Evolutionary conservation across 2,329 filamentous ascomycete species (phyloP), one percentile per base, ranked within the genome.

Genomic region (Colletotrichum liaoningense): DNA sequence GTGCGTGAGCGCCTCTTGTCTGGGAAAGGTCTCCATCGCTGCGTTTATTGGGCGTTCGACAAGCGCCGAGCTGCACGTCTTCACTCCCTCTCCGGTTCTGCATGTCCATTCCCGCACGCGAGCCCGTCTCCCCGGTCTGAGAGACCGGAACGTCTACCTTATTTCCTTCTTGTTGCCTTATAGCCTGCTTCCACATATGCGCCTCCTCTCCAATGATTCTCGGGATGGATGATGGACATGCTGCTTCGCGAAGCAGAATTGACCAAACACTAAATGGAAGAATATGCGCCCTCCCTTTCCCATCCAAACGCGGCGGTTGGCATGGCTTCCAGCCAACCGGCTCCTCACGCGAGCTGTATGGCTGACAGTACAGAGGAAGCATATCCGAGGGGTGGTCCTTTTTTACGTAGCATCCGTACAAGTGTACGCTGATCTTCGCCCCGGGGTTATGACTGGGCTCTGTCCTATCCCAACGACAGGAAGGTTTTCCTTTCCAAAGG

Each of bases 41-140:
- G 46, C 57, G 65, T 66, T 62, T 28, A 73, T 73, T 73, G 70
- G 70, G 30, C 56, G 56, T 22, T 56, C 55, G 26, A 26, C 59
- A 70, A 70, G 67, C 70, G 70, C 70, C 54, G 59, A 30, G 24
- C 55, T 65, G 70, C 60, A 57, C 35, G 56, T 35, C 57, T 65
- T 42, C 33, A 16, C 63, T 38, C 60, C 67, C 54, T 54, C 67
- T 49, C 56, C 26, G 46, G 60, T 16, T 30, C 67, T 42, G 49
- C 67, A 55, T 55, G 49, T 38, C 67, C 33, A 35, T 35, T 26
- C 35, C 59, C 55, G 63, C 63, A 35, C 30, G 30, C 49, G 55
- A 70, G 33, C 35, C 9, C 26, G 22, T 54, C 14, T 57, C 28
- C 62, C 52, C 33, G n/a, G 52, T 33, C 33, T 68, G 67, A 46